Evolutionary conservation across 768 basidiomycete species (phyloP).

Genomic region (Pleurotus salmoneostramineus): DNA sequence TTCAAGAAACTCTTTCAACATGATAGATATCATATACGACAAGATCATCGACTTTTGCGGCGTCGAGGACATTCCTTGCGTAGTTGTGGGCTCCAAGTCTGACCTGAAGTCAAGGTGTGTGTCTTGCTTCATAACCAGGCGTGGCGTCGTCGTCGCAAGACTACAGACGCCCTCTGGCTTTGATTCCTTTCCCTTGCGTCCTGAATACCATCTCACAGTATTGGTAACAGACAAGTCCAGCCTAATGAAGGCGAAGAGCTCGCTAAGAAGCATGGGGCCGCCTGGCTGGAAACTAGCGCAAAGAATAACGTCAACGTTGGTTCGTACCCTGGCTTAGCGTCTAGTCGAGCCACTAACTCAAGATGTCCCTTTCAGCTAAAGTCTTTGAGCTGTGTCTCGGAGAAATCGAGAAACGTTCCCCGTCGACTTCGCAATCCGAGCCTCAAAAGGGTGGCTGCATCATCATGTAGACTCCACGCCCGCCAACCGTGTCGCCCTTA

Average conservation of each 20-base stretch:
- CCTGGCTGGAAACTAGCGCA: conserved; percentile 87
- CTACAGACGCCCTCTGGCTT: conserved; percentile 1
- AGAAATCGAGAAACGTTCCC: conserved; percentile 76
- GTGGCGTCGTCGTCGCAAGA: conserved; percentile 9
- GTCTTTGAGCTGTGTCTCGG: conserved; percentile 83
- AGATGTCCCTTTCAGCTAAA: conserved; percentile 45
- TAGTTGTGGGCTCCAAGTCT: conserved; percentile 90
- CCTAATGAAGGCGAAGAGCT: conserved; percentile 71
- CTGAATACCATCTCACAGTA: conserved; percentile 17
- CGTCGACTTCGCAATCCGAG: conserved; percentile 38
- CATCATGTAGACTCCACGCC: conserved; percentile 43
- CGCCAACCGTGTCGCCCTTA: conserved; percentile 12
- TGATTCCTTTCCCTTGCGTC: conserved; percentile 18
- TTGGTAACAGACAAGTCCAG: conserved; percentile 65
- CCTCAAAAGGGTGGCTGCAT: conserved; percentile 37
- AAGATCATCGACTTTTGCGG: conserved; percentile 91
- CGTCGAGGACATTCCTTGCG: conserved; percentile 80
- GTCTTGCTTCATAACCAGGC: conserved; percentile 6
- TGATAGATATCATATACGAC: conserved; percentile 91
- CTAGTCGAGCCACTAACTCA: conserved; percentile 6
- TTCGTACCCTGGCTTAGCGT: conserved; percentile 38
- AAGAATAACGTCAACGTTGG: conserved; percentile 85
- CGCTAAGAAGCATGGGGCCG: conserved; percentile 67
- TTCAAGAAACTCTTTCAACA: conserved; percentile 86
- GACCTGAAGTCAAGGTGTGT: conserved; percentile 77